Evolutionary conservation across 1,139 yeast species (phyloP), one percentile per base, ranked within the genome.

Genomic region (Eremothecium sinecaudum): DNA sequence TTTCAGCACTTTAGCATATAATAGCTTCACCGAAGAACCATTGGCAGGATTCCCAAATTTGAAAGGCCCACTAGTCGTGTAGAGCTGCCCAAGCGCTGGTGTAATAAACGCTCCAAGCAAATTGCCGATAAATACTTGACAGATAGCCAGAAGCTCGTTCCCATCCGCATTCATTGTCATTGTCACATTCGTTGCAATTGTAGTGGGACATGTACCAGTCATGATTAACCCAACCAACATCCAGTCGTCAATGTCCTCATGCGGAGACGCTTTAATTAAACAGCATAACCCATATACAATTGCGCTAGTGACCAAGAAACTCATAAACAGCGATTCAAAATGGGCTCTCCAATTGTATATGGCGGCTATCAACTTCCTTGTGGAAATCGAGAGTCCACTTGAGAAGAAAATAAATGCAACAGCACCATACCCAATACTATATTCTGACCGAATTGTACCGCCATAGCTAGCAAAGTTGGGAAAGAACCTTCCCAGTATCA

Each of bases 81-180:
- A 83, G 74, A 84, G 60, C 51, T 84, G 94, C 5, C 76, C 69
- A 34, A 84, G 60, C 0, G 92, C 90, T 0, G 95, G 95, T 0
- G 94, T 80, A 18, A 86, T 65, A 48, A 84, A 84, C 0, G 93
- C 92, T 4, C 95, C 95, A 25, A 83, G 53, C 31, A 84, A 53
- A 51, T 86, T 84, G 2, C 94, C 95, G 28, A 84, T 69, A 39
- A 83, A 75, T 14, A 84, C 94, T 53, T 83, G 94, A 56, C 92
- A 79, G 10, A 83, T 63, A 15, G 94, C 79, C 37, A 84, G 62
- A 17, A 81, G 62, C 42, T 75, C 87, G 55, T 83, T 82, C 5
- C 94, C 94, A 46, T 78, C 76, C 0, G 93, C 87, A 38, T 67
- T 69, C 35, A 71, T 71, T n/a, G 96, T 84, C 94, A 84, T 83